Percentiles rank a stretch among this genome's conserved stretches.
phyloP scores from a whole-genome alignment of 2,329 filamentous ascomycete genomes.

The Colletotrichum musicola region DNA sequence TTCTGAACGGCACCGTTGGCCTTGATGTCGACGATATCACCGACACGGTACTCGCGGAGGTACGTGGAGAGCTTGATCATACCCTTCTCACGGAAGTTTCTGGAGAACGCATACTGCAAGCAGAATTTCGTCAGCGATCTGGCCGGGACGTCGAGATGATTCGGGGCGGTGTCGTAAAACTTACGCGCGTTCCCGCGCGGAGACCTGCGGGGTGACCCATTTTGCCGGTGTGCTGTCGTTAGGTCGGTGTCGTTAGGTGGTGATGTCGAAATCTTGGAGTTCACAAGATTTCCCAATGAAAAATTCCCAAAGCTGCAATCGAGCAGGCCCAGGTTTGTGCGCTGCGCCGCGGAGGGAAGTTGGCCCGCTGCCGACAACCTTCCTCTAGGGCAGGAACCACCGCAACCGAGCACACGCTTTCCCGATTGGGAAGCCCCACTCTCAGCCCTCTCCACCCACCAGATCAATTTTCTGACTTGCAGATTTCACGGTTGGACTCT shows the following conservation, averaged over 20 bases:
- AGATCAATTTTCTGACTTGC: constrained; percentile 1
- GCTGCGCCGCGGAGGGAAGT: not conserved
- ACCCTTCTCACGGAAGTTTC: constrained; percentile 95
- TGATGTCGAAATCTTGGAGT: constrained; percentile 22
- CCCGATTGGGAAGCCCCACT: not conserved
- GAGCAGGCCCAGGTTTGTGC: constrained; percentile 12
- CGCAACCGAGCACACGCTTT: not conserved
- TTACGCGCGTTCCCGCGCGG: constrained; percentile 85
- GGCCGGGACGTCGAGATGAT: constrained; percentile 17
- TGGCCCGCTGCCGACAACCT: constrained; percentile 2
- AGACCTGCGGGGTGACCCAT: constrained; percentile 93
- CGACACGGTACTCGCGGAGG: constrained; percentile 95
- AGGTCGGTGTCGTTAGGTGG: constrained; percentile 35
- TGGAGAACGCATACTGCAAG: constrained; percentile 86
- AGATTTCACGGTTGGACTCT: constrained; percentile 15
- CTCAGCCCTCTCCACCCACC: constrained; percentile 6
- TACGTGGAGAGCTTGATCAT: constrained; percentile 95
- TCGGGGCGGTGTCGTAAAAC: constrained; percentile 51
- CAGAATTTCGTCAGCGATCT: constrained; percentile 48
- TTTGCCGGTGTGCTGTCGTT: constrained; percentile 58
- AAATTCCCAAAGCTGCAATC: constrained; percentile 5
- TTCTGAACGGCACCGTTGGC: constrained; percentile 98
- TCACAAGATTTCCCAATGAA: constrained; percentile 22
- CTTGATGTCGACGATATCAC: constrained; percentile 99
- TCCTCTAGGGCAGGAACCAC: not conserved